Base-by-base conservation (phyloP, 495 filamentous ascomycete genomes). In the Penicillium goetzii region DNA sequence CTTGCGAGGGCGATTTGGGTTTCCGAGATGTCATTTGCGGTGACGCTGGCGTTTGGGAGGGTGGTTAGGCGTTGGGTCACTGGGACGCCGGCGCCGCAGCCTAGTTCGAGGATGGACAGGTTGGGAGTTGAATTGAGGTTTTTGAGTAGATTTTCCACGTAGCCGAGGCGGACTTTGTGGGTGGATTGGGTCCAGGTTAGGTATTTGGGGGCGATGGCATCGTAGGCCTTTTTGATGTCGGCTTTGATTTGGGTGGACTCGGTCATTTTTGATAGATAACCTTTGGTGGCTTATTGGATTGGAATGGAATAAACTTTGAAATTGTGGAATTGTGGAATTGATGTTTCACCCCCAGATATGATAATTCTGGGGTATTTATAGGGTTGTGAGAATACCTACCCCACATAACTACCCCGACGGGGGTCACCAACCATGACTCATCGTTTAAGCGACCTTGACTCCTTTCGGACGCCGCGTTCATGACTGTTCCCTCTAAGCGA, bases 81-180 rank as follows among this genome's bases (percentile, higher is more conserved):
- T 4, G 78, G 78, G 12, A 77, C 57, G n/a, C 78, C 76, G 36
- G 74, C 71, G 36, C 79, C 77, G 58, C 76, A 80, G 49, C 79
- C 78, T 26, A 81, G 67, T 58, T 81, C 79, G 3, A 83, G 69
- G 40, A 79, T 53, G 33, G 49, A 53, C 15, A 32, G 58, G 53
- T 49, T 5, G 8, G 41, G 26, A 0, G 50, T 8, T 15, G 28
- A 12, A 5, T 15, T 10, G 26, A 78, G 60, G 49, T 53, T 38
- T 34, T 43, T 7, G n/a, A 78, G 65, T 6, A 78, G 61, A 19
- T 45, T 65, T 10, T 74, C 38, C 5, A 75, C 47, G 56, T 79
- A 78, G 3, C 49, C 43, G 2, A 77, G 69, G 17, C 79, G 74
- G 21, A 66, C 53, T 10, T 62, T n/a, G 21, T 74, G 66, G 45